phyloP scores from a whole-genome alignment of 2,329 filamentous ascomycete species.

The Pyrenophora graminea region DNA sequence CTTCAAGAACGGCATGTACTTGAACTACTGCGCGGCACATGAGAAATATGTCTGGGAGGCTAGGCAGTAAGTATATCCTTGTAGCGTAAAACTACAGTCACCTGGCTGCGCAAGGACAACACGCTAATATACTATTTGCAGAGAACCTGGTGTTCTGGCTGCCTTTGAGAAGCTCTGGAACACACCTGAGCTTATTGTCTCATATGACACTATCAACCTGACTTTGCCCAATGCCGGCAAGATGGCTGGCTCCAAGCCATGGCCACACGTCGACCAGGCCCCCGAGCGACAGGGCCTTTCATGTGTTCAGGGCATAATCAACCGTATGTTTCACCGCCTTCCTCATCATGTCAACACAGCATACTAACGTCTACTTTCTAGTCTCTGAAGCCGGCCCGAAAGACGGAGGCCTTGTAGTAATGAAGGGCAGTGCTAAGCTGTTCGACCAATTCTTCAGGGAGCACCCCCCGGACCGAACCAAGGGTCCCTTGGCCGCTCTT shows the following conservation, averaged over 20 bases:
- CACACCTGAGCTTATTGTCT: slow-evolving; percentile 36
- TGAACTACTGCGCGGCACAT: slow-evolving; percentile 46
- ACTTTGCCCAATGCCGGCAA: slow-evolving; percentile 48
- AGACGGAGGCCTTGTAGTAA: slow-evolving; percentile 53
- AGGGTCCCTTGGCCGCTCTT: slow-evolving; percentile 14
- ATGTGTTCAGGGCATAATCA: slow-evolving; percentile 53
- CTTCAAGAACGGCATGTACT: slow-evolving; percentile 45
- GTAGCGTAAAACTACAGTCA: background rate
- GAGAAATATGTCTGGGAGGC: slow-evolving; percentile 54
- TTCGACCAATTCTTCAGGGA: slow-evolving; percentile 24
- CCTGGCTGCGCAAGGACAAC: background rate
- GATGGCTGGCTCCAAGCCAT: slow-evolving; percentile 37
- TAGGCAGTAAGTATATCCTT: slow-evolving; percentile 18
- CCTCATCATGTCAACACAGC: background rate
- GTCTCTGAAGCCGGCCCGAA: slow-evolving; percentile 42
- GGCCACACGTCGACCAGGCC: slow-evolving; percentile 54
- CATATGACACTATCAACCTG: slow-evolving; percentile 48
- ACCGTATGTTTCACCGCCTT: slow-evolving; percentile 44
- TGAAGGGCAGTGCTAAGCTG: slow-evolving; percentile 50
- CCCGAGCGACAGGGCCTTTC: slow-evolving; percentile 44
- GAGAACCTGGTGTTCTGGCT: slow-evolving; percentile 48
- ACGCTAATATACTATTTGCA: background rate
- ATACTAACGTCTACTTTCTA: background rate
- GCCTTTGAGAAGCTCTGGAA: slow-evolving; percentile 51
- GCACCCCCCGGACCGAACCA: slow-evolving; percentile 18